Evolutionary conservation across 768 basidiomycete genomes (phyloP).

Genomic region (Hericium coralloides): DNA sequence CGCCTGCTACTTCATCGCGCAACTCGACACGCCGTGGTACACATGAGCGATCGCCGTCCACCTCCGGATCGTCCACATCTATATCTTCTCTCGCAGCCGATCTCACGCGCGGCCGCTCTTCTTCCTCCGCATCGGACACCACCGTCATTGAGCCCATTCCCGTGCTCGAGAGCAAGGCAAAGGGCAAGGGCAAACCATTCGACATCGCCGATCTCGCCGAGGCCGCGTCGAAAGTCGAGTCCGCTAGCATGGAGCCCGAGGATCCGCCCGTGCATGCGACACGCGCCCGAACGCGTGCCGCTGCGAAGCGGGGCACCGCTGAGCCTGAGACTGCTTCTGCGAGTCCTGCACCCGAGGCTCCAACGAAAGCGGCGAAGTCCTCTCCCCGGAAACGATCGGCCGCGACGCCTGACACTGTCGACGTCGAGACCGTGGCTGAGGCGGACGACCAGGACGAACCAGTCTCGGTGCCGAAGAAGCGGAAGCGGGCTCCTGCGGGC

Average conservation of each 20-base stretch:
- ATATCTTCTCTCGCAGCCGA: constrained; percentile 6
- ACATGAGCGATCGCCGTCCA: constrained; percentile 7
- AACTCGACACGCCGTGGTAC: constrained; percentile 4
- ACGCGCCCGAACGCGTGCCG: not conserved
- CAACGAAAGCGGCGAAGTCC: not conserved
- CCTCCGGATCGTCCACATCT: constrained; percentile 12
- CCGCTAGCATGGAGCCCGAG: not conserved
- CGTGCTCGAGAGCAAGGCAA: not conserved
- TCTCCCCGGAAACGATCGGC: not conserved
- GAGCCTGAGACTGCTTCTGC: not conserved
- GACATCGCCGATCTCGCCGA: not conserved
- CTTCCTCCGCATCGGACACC: constrained; percentile 11
- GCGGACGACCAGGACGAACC: not conserved
- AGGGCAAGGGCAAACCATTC: constrained; percentile 9
- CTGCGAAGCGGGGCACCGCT: not conserved
- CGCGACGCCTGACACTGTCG: not conserved
- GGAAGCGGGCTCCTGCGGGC: not conserved
- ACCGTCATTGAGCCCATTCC: constrained; percentile 4
- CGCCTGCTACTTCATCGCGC: constrained; percentile 1
- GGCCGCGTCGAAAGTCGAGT: constrained; percentile 1
- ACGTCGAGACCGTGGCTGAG: not conserved
- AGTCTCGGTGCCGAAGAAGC: not conserved
- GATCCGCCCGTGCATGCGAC: not conserved
- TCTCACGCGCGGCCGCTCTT: constrained; percentile 10
- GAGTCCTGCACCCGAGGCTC: not conserved